Base-by-base conservation (phyloP, 2,329 filamentous ascomycete genomes). In the Nigrospora sphaerica region DNA sequence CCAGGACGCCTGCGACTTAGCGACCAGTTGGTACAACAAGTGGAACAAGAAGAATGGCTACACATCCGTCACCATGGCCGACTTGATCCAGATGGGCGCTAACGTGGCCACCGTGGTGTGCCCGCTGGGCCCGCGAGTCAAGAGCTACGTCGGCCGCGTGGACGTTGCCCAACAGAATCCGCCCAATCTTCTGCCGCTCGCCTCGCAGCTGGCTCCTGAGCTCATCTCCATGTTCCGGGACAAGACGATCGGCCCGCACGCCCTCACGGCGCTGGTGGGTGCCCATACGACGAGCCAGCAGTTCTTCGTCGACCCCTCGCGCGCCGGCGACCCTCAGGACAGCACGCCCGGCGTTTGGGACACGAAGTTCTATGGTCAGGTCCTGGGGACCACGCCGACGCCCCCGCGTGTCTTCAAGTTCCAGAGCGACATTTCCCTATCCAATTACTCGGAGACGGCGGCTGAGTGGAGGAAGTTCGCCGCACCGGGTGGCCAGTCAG, bases 291-390 rank as follows among this genome's bases (percentile, higher is more conserved):
- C 72, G 4, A 72, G 71, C 4, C 70, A 71, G 52, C 74, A 79
- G 55, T 66, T 67, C 49, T 67, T 68, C 38, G 66, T 70, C 51
- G 67, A 76, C 48, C 40, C 55, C 0, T 47, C 53, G 5, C 63
- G 70, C 36, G 63, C 66, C 3, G 68, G 67, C 14, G 65, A 69
- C 14, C 68, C 75, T 0, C 73, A 78, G 49, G 77, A 80, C 49
- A 69, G 65, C 39, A 77, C 74, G 0, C 72, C 73, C 0, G 73
- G 73, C 14, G 64, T 74, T 2, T 79, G 75, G 75, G 75, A 79
- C 45, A 68, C 72, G 1, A 59, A 69, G 7, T 79, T 72, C 56
- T 79, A 77, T 57, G 60, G 64, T 47, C 57, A 72, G 56, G 70
- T 66, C 2, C 52, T 68, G 11, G 54, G 54, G 12, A 54, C 56